Evolutionary conservation across 306 rosid genomes (phyloP), one percentile per base, ranked within the genome.

Genomic region (Prunus mongolica): DNA sequence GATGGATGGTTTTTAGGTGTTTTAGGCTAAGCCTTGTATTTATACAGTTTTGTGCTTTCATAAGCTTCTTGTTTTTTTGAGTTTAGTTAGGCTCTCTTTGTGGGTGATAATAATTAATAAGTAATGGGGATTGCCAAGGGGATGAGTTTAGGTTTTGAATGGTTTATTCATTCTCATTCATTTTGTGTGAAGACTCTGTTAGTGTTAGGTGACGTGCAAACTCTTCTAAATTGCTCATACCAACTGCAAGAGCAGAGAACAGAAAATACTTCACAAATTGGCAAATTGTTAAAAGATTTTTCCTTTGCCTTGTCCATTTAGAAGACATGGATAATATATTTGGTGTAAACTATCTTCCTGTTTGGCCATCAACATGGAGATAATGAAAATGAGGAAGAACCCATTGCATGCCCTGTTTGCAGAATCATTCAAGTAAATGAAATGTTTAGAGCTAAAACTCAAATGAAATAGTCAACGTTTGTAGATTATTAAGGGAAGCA

Each of bases 131-230:
- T 62, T 78, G 52, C 85, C 74, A 87, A 86, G 88, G 85, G 86
- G 78, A 78, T 86, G 91, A 46, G 86, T 66, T 71, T 47, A 41
- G 83, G 85, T 86, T 45, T 20, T 34, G 41, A 67, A 82, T 81
- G 38, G 79, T 77, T 88, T 58, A 50, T 71, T 20, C 60, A 15
- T 52, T 70, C 27, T 75, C 97, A 89, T 86, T 65, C 82, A 1
- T 61, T 82, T 70, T 66, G 96, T 81, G 92, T 88, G 97, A 88
- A 62, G 64, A 57, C 71, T 81, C 80, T 61, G 85, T 72, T 85
- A 85, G 96, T 47, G 85, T 78, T 85, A 85, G 96, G 94, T 90
- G 80, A 61, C 74, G 41, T 57, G 67, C 61, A 69, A 75, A 77
- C 71, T 28, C 45, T 65, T 69, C 57, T 44, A 63, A 75, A 32